Evolutionary conservation across 1,284 basidiomycete genomes (phyloP), one percentile per base, ranked within the genome.

Genomic region (Sanghuangporus baumii): DNA sequence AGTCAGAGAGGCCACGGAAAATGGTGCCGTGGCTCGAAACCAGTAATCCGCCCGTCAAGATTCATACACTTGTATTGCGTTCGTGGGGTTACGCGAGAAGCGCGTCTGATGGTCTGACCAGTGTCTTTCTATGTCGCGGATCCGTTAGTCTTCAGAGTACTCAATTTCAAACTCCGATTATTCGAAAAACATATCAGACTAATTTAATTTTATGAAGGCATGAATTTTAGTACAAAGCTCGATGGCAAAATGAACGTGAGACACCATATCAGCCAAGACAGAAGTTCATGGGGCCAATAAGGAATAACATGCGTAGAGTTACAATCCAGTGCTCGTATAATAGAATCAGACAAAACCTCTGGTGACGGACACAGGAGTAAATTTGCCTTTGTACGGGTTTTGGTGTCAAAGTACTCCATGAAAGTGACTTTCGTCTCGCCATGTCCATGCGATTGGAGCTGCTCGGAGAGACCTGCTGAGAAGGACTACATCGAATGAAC

Each of bases 251-350:
- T 3, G 12, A 47, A 48, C 36, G 57, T 23, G 48, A 64, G 36
- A 34, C 50, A 14, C 59, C 63, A 60, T 12, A 60, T 31, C 11
- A 64, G 14, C 55, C 55, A 60, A 18, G 37, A 31, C 12, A 60
- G 36, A n/a, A 64, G 14, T 41, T 57, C 58, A 52, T 64, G 59
- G 40, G 58, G 38, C 63, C 63, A 64, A 31, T 57, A 60, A 11
- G 63, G 59, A 43, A 60, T 57, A 14, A 51, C 43, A 36, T 60
- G 47, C 14, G 59, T 37, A 14, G 26, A 36, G 5, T 52, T 40
- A 18, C 41, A 40, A 1, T 59, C 63, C 23, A 60, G 4, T 36
- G 58, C 41, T 14, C 34, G 59, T 18, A 64, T 16, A 50, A 57
- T 57, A 18, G 63, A 60, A 12, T 60, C 46, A 16, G 59, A 38